Evolutionary conservation across 768 basidiomycete species (phyloP).

Genomic region (Exsudoporus frostii): DNA sequence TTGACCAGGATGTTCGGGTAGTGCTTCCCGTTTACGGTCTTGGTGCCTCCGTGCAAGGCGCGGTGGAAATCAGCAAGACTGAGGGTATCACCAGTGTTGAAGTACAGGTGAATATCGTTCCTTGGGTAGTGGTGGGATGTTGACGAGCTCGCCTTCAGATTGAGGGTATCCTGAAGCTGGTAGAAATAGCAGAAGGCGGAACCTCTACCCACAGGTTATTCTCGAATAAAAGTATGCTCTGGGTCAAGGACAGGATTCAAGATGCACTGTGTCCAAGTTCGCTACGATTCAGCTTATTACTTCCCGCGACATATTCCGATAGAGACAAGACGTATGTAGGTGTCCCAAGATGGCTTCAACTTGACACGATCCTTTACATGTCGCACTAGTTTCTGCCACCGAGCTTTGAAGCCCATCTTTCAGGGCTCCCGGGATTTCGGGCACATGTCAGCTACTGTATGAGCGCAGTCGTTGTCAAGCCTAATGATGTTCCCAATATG

Average conservation of each 20-base stretch:
- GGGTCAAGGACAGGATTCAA: slow-evolving; percentile 46
- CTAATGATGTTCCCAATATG: slow-evolving; percentile 38
- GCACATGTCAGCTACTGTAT: slow-evolving; percentile 65
- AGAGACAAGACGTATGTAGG: slow-evolving; percentile 59
- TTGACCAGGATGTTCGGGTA: slow-evolving; percentile 48
- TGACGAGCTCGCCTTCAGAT: slow-evolving; percentile 38
- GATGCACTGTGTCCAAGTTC: slow-evolving; percentile 48
- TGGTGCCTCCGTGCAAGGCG: slow-evolving; percentile 51
- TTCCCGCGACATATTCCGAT: slow-evolving; percentile 58
- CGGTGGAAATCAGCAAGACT: slow-evolving; percentile 50
- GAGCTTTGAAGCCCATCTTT: slow-evolving; percentile 62
- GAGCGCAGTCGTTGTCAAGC: slow-evolving; percentile 49
- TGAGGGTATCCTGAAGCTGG: slow-evolving; percentile 55
- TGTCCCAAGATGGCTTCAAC: slow-evolving; percentile 11
- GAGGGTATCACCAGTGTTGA: slow-evolving; percentile 60
- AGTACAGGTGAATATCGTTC: slow-evolving; percentile 46
- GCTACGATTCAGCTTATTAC: slow-evolving; percentile 50
- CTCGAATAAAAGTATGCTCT: slow-evolving; percentile 51
- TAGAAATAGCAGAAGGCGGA: slow-evolving; percentile 69
- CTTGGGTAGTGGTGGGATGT: background rate
- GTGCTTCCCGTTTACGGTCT: slow-evolving; percentile 57
- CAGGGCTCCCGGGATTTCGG: slow-evolving; percentile 69
- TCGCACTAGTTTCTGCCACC: slow-evolving; percentile 60
- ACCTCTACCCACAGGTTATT: slow-evolving; percentile 49
- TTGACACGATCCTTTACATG: slow-evolving; percentile 1